phyloP scores from a whole-genome alignment of 2,329 filamentous ascomycete genomes.

The Hysterium pulicare region DNA sequence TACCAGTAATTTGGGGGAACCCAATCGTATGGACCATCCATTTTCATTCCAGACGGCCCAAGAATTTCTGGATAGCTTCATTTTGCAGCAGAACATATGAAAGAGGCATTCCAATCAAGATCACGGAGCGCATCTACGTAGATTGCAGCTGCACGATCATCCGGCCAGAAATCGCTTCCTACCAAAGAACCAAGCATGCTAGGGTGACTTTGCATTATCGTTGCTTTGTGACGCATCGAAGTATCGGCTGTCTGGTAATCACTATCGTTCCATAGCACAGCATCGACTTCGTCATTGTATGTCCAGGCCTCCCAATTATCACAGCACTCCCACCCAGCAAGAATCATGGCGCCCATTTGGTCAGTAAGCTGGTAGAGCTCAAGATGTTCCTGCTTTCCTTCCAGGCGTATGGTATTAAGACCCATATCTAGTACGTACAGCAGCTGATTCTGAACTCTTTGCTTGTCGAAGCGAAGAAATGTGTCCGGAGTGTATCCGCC shows the following conservation, averaged over 20 bases:
- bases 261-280: constrained; percentile 47
- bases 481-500: constrained; percentile 61
- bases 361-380: constrained; percentile 60
- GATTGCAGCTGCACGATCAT: constrained; percentile 53
- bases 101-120: constrained; percentile 55
- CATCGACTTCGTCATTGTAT: constrained; percentile 55
- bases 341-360: constrained; percentile 58
- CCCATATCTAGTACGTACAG: constrained; percentile 58
- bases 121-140: constrained; percentile 52
- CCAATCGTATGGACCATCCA: constrained; percentile 66
- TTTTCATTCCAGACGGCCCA: constrained; percentile 60
- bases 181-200: constrained; percentile 57
- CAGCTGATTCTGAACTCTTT: constrained; percentile 49
- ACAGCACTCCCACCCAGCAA: constrained; percentile 65
- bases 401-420: constrained; percentile 61
- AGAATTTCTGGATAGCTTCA: constrained; percentile 52
- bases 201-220: constrained; percentile 59
- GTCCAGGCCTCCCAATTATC: constrained; percentile 66
- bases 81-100: constrained; percentile 57
- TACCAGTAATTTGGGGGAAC: constrained; percentile 65
- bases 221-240: constrained; percentile 59
- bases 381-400: constrained; percentile 63
- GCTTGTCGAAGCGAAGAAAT: constrained; percentile 56
- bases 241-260: constrained; percentile 56
- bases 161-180: constrained; percentile 63